Percentiles rank a stretch among this genome's conserved stretches.
Conservation (phyloP, 2,329 filamentous ascomycete genomes). For the Venturia effusa region DNA sequence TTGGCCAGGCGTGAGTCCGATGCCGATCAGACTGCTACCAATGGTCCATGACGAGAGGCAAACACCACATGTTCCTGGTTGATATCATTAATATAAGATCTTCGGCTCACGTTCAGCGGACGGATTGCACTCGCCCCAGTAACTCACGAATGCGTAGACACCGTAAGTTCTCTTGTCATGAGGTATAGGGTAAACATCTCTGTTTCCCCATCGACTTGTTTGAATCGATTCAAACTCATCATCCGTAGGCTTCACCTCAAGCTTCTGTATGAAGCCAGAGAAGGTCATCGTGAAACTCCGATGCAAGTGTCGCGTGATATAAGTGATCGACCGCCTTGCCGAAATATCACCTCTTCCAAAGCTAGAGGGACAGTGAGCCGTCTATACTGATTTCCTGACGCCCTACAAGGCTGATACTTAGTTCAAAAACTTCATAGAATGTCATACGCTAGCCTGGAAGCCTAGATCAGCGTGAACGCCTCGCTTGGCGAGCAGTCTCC, state of each 20-base stretch:
- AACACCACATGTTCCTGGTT: slow-evolving; percentile 14
- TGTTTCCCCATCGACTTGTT: slow-evolving; percentile 16
- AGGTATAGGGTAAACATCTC: slow-evolving; percentile 15
- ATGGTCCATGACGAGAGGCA: slow-evolving; percentile 15
- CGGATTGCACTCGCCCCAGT: slow-evolving; percentile 12
- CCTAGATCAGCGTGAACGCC: background rate
- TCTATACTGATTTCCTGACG: background rate
- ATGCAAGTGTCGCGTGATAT: background rate
- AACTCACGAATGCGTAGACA: slow-evolving; percentile 14
- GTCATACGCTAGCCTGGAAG: background rate
- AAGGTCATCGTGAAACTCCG: background rate
- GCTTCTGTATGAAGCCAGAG: slow-evolving; percentile 10
- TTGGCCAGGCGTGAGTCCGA: slow-evolving; percentile 14
- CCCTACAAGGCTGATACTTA: background rate
- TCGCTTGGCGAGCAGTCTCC: background rate
- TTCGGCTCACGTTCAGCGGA: background rate
- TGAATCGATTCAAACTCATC: slow-evolving; percentile 15
- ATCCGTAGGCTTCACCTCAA: slow-evolving; percentile 15
- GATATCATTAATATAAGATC: background rate
- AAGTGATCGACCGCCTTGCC: background rate
- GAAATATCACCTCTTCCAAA: background rate
- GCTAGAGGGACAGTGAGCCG: background rate
- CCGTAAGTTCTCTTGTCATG: slow-evolving; percentile 15
- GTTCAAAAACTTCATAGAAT: background rate
- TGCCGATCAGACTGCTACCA: slow-evolving; percentile 14